These are phyloP conservation scores for Beauveria caledonica DNA, from an alignment of 2,329 filamentous ascomycete species.

Conservation along the genomic window DNA sequence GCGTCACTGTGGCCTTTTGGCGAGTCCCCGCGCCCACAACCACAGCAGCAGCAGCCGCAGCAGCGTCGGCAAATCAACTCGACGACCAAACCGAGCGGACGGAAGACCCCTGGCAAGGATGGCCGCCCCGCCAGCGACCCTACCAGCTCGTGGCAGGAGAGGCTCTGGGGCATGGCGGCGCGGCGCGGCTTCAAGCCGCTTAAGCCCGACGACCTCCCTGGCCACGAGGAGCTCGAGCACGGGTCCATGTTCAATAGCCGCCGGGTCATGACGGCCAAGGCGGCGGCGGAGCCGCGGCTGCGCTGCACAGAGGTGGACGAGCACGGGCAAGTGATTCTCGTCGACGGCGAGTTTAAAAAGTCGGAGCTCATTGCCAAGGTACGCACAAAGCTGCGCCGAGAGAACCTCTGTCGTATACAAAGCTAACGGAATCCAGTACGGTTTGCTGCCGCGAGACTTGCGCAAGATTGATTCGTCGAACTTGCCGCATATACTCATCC, in stretches of 20 bases:
- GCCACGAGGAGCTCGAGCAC: slow-evolving; percentile 3
- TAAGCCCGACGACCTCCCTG: slow-evolving; percentile 52
- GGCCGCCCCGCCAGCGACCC: slow-evolving; percentile 5
- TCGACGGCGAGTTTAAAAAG: slow-evolving; percentile 96
- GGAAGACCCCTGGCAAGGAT: not conserved
- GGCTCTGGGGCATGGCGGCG: slow-evolving; percentile 35
- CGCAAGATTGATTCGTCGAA: slow-evolving; percentile 97
- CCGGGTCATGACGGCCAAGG: slow-evolving; percentile 64
- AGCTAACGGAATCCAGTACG: slow-evolving; percentile 51
- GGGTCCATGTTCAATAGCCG: slow-evolving; percentile 56
- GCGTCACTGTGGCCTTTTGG: slow-evolving; percentile 22
- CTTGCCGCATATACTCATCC: slow-evolving; percentile 88
- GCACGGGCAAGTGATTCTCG: slow-evolving; percentile 81
- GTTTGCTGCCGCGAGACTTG: slow-evolving; percentile 84
- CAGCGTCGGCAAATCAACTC: slow-evolving; percentile 19
- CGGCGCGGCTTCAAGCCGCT: slow-evolving; percentile 33
- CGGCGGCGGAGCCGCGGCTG: slow-evolving; percentile 74
- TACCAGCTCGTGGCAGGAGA: slow-evolving; percentile 38
- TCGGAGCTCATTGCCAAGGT: slow-evolving; percentile 93
- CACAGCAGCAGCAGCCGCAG: slow-evolving; percentile 12
- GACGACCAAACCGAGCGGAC: not conserved
- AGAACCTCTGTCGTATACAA: not conserved
- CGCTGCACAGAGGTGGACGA: slow-evolving; percentile 94
- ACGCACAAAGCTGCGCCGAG: slow-evolving; percentile 11
- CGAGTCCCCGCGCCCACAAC: slow-evolving; percentile 14